A percentile compares a stretch with the other conserved stretches of the same genome.
Conservation (phyloP, 371 early-diverging fungal genomes). For the Choanephora cucurbitarum region DNA sequence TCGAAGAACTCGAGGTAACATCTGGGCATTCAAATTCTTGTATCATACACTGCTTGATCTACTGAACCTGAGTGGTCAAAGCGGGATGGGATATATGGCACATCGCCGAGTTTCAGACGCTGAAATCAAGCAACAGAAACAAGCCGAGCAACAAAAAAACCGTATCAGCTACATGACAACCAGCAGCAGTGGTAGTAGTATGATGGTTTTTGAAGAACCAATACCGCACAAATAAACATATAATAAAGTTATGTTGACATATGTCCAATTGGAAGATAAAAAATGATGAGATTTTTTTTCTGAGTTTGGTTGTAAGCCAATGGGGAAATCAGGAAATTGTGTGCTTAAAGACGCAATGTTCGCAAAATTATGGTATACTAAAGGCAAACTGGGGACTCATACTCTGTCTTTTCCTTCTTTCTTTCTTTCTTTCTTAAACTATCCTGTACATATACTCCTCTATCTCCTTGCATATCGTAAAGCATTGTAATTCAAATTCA, state of each 20-base stretch:
- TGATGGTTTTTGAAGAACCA: constrained; percentile 14
- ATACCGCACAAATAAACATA: not conserved
- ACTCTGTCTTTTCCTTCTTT: constrained; percentile 2
- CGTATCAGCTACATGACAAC: constrained; percentile 25
- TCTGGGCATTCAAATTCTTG: constrained; percentile 90
- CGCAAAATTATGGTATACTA: constrained; percentile 21
- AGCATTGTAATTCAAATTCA: too few species aligned
- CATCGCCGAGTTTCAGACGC: constrained; percentile 11
- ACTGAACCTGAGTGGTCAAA: constrained; percentile 58
- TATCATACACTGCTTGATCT: constrained; percentile 72
- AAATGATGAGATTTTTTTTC: constrained; percentile 5
- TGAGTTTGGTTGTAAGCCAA: constrained; percentile 16
- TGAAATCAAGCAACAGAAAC: constrained; percentile 1
- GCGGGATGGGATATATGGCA: constrained; percentile 36
- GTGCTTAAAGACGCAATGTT: constrained; percentile 40
- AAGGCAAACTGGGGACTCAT: constrained; percentile 9
- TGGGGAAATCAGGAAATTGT: constrained; percentile 24
- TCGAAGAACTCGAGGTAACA: constrained; percentile 85
- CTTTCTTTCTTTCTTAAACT: constrained; percentile 6
- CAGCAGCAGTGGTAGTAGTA: constrained; percentile 22
- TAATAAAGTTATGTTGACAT: not conserved
- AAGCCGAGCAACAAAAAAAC: constrained; percentile 10
- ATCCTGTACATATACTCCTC: constrained; percentile 2
- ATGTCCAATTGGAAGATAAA: not conserved
- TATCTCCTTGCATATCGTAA: too few species aligned